phyloP scores from a whole-genome alignment of 305 asterid genomes.

The Plantago coronopus region DNA sequence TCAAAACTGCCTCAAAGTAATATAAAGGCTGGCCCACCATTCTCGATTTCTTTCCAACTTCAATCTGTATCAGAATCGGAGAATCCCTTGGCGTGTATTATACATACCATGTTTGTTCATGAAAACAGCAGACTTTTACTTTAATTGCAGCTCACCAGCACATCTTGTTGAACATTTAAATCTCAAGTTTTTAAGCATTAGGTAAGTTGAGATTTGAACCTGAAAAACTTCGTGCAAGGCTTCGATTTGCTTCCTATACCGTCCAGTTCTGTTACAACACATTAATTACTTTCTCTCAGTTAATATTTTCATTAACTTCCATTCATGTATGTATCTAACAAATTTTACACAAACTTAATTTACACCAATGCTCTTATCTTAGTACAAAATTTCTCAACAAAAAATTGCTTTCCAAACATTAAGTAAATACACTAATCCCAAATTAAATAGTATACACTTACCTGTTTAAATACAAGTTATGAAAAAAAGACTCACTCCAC shows the following conservation, averaged over 20 bases:
- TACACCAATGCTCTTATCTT: background rate
- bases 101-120: slow-evolving; percentile 1
- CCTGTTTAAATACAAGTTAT: background rate
- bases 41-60: too few species aligned
- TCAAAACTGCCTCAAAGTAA: too few species aligned
- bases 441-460: too few species aligned
- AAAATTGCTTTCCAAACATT: background rate
- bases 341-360: background rate
- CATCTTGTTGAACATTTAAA: slow-evolving; percentile 25
- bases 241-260: slow-evolving; percentile 99
- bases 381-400: background rate
- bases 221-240: slow-evolving; percentile 99
- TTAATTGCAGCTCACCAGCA: slow-evolving; percentile 12
- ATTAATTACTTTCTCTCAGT: slow-evolving; percentile 75
- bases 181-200: slow-evolving; percentile 31
- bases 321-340: slow-evolving; percentile 18
- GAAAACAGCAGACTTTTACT: slow-evolving; percentile 10
- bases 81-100: background rate
- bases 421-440: background rate
- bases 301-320: slow-evolving; percentile 32
- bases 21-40: too few species aligned
- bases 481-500: background rate
- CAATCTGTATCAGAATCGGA: background rate
- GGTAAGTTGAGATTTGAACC: slow-evolving; percentile 84
- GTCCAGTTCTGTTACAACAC: slow-evolving; percentile 84